phyloP scores from a whole-genome alignment of 164 flowering plant genomes.

The Liquidambar formosana region DNA sequence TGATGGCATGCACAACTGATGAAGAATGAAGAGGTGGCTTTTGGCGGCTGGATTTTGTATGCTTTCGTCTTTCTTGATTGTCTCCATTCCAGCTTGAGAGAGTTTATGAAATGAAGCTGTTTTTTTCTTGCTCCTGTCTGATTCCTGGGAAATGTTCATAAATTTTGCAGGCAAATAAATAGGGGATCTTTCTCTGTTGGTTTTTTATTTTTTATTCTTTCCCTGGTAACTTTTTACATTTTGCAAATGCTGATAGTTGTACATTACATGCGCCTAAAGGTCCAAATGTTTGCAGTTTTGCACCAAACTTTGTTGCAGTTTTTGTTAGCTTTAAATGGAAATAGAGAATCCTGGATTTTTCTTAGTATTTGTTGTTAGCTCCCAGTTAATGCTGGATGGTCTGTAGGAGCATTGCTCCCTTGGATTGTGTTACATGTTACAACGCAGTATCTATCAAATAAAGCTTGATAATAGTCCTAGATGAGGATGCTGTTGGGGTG shows the following conservation, averaged over 20 bases:
- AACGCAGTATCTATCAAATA: no score
- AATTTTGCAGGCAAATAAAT: neutral
- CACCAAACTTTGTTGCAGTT: neutral
- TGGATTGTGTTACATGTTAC: no score
- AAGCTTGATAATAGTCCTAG: no score
- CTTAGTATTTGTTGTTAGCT: neutral
- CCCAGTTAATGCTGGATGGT: no score
- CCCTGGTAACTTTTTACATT: neutral
- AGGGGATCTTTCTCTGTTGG: neutral
- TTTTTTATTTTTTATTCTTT: neutral
- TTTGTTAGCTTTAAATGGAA: neutral
- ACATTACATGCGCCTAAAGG: neutral
- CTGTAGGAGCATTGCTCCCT: no score
- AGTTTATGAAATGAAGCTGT: neutral
- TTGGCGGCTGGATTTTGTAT: neutral
- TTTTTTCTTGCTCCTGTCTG: neutral
- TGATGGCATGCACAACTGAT: neutral
- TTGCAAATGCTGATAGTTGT: neutral
- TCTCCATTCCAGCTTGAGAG: neutral
- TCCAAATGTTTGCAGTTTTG: neutral
- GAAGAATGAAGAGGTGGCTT: neutral
- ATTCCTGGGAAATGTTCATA: conserved; percentile 2
- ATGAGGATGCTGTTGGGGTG: no score
- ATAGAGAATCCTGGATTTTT: neutral
- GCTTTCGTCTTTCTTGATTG: neutral